phyloP scores from a whole-genome alignment of 1,139 yeast species.

The Wickerhamomyces sp. region DNA sequence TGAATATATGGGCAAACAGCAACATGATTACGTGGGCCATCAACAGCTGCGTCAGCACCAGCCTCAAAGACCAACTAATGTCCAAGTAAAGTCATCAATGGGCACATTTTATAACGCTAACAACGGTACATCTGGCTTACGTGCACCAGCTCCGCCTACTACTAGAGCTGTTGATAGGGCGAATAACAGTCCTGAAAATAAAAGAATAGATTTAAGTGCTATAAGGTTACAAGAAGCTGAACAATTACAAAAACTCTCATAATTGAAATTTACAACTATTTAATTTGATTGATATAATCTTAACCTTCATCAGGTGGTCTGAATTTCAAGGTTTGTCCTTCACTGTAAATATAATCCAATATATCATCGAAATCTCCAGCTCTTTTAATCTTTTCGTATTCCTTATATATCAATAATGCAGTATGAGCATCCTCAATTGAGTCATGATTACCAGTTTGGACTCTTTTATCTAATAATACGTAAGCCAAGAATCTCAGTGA shows the following conservation, averaged over 20 bases:
- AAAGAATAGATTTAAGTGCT: conserved; percentile 23
- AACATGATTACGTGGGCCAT: conserved; percentile 3
- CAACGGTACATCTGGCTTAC: conserved; percentile 2
- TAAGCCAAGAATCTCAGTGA: conserved; percentile 90
- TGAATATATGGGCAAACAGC: conserved; percentile 8
- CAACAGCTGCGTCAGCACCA: conserved; percentile 7
- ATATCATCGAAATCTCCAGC: conserved; percentile 57
- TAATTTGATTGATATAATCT: no score
- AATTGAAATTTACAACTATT: neutral
- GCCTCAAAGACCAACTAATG: conserved; percentile 5
- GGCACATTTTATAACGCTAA: conserved; percentile 2
- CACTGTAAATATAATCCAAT: conserved; percentile 65
- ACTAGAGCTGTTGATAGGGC: conserved; percentile 22
- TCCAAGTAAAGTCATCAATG: conserved; percentile 6
- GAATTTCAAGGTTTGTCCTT: conserved; percentile 63
- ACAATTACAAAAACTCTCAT: conserved; percentile 14
- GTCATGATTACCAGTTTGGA: conserved; percentile 93
- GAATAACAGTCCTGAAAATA: conserved; percentile 17
- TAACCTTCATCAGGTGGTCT: conserved; percentile 43
- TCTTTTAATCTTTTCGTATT: conserved; percentile 57
- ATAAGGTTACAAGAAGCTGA: conserved; percentile 16
- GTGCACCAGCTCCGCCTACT: conserved; percentile 19
- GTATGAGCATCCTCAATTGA: conserved; percentile 94
- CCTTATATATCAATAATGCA: conserved; percentile 74
- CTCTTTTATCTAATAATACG: conserved; percentile 65